These are phyloP conservation scores for Macadamia integrifolia DNA, from an alignment of 164 flowering plant species.

Conservation along the genomic window DNA sequence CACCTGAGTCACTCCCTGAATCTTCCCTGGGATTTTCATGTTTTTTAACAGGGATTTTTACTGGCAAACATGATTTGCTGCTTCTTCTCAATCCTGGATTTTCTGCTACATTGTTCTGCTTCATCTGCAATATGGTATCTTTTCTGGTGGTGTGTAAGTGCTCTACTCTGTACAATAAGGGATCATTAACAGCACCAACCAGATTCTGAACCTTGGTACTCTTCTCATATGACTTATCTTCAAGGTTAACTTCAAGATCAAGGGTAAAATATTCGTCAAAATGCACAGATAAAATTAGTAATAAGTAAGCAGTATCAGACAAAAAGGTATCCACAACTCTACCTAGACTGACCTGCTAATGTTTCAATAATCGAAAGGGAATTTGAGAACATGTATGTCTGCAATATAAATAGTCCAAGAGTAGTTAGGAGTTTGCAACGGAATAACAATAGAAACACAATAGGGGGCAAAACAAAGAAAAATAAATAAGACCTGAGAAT, in stretches of 20 bases:
- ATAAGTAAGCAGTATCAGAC: conserved; percentile 2
- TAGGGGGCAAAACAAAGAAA: background rate
- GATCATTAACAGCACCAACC: conserved; percentile 20
- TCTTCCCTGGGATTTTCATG: conserved; percentile 28
- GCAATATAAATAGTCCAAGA: conserved; percentile 22
- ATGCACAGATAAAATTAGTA: background rate
- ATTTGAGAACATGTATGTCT: conserved; percentile 87
- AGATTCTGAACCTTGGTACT: conserved; percentile 22
- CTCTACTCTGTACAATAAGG: conserved; percentile 29
- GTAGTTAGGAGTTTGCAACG: background rate
- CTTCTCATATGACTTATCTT: conserved; percentile 43
- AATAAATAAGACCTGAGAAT: conserved; percentile 74
- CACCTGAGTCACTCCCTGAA: conserved; percentile 42
- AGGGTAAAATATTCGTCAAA: conserved; percentile 7
- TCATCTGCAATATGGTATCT: conserved; percentile 33
- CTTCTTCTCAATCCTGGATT: conserved; percentile 28
- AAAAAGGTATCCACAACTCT: background rate
- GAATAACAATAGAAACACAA: background rate
- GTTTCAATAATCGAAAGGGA: conserved; percentile 83
- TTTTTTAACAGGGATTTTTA: conserved; percentile 27
- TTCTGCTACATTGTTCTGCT: conserved; percentile 32
- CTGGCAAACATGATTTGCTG: conserved; percentile 22
- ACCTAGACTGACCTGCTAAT: conserved; percentile 55
- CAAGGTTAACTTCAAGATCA: conserved; percentile 48
- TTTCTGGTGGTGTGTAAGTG: conserved; percentile 21